Conservation (phyloP, 768 basidiomycete genomes). For the Suillus clintonianus region DNA sequence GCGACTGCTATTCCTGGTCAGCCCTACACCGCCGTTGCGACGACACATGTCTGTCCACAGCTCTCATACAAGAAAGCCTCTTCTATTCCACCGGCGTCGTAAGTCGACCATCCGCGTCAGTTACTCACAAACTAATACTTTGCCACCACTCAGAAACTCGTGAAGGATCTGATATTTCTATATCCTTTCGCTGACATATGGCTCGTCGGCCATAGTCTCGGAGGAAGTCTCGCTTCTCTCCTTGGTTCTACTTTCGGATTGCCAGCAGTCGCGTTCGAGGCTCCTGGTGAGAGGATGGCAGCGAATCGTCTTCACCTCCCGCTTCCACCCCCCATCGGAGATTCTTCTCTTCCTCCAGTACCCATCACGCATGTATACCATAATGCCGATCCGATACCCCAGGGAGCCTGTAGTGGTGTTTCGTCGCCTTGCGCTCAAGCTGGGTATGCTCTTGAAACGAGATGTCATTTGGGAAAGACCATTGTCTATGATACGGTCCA, state of each 20-base stretch:
- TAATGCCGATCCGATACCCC: slow-evolving; percentile 72
- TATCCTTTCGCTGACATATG: slow-evolving; percentile 64
- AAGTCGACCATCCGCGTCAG: slow-evolving; percentile 28
- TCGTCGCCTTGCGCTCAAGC: slow-evolving; percentile 56
- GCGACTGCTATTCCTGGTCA: slow-evolving; percentile 68
- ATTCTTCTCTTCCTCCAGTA: slow-evolving; percentile 19
- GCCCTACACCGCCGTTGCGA: slow-evolving; percentile 72
- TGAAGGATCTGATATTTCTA: slow-evolving; percentile 55
- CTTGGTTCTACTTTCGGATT: slow-evolving; percentile 66
- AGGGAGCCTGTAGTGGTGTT: slow-evolving; percentile 53
- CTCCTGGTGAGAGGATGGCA: slow-evolving; percentile 65
- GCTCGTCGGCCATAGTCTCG: slow-evolving; percentile 64
- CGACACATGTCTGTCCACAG: slow-evolving; percentile 76
- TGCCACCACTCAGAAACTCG: slow-evolving; percentile 42
- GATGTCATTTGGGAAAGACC: slow-evolving; percentile 62
- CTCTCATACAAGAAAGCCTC: slow-evolving; percentile 85
- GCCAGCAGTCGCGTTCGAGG: slow-evolving; percentile 65
- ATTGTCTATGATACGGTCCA: slow-evolving; percentile 72
- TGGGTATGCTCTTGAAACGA: slow-evolving; percentile 66
- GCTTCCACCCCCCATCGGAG: slow-evolving; percentile 37
- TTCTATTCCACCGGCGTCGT: slow-evolving; percentile 91
- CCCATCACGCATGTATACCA: slow-evolving; percentile 57
- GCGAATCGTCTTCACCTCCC: slow-evolving; percentile 65
- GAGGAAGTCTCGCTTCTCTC: slow-evolving; percentile 64
- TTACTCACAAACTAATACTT: background rate